Percentiles rank a stretch among this genome's conserved stretches.
phyloP scores from a whole-genome alignment of 352 stramenopile genomes.

The Peronospora belbahrii region DNA sequence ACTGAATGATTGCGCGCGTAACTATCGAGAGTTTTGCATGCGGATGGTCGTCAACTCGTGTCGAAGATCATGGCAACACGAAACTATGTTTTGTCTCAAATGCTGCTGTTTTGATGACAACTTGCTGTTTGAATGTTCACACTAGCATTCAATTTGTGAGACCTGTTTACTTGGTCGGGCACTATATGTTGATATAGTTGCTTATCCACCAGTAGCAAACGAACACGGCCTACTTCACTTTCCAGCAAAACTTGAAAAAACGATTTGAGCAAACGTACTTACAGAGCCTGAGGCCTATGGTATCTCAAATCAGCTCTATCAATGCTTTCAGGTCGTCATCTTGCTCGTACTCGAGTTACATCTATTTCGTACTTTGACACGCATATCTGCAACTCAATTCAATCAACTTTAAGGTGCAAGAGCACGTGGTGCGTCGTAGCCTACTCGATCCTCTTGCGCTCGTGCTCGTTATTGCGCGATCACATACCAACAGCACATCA shows the following conservation, averaged over 20 bases:
- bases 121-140: no score
- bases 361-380: slow-evolving; percentile 39
- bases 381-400: slow-evolving; percentile 15
- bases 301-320: no score
- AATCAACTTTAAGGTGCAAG: neutral
- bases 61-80: slow-evolving; percentile 28
- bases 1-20: slow-evolving; percentile 22
- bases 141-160: no score
- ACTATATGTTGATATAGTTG: no score
- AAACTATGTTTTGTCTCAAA: slow-evolving; percentile 2
- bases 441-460: slow-evolving; percentile 52
- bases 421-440: slow-evolving; percentile 29
- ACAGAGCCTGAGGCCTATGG: no score
- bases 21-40: slow-evolving; percentile 46
- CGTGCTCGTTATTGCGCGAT: slow-evolving; percentile 40
- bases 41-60: slow-evolving; percentile 40
- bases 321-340: no score
- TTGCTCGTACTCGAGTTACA: slow-evolving; percentile 29
- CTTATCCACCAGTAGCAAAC: no score
- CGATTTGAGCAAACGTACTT: no score
- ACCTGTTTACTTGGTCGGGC: no score
- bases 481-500: slow-evolving; percentile 44
- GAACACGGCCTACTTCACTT: no score
- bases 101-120: no score
- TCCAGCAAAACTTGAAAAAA: no score